phyloP scores from a whole-genome alignment of 164 flowering plant species.

The Chimonanthus praecox region DNA sequence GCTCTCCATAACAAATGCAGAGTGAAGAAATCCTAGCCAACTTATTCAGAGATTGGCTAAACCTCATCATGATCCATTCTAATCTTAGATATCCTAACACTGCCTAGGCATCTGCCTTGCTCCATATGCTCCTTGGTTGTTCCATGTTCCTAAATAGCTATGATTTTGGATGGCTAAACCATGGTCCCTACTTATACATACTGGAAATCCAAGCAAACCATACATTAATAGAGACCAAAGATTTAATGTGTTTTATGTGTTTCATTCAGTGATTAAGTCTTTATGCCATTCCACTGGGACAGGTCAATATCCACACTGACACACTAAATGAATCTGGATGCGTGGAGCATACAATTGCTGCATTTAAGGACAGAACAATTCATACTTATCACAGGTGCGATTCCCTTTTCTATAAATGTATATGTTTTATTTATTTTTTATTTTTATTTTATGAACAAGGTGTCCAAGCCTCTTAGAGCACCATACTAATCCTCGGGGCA shows the following conservation, averaged over 20 bases:
- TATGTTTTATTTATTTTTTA: neutral
- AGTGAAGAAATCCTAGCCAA: no score
- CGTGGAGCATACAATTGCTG: constrained; percentile 89
- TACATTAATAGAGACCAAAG: neutral
- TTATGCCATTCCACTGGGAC: constrained; percentile 13
- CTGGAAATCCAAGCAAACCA: neutral
- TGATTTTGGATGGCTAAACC: neutral
- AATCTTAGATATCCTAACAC: no score
- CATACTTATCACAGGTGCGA: constrained; percentile 94
- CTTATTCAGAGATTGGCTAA: no score
- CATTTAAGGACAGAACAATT: constrained; percentile 86
- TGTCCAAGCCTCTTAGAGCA: no score
- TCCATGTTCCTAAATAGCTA: no score
- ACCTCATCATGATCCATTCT: no score
- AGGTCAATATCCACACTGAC: constrained; percentile 98
- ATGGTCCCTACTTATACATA: neutral
- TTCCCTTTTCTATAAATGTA: neutral
- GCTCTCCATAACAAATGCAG: no score
- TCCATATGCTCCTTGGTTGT: no score
- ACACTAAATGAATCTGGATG: constrained; percentile 99
- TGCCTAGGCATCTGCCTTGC: no score
- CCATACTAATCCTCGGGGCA: no score
- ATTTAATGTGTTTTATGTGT: neutral
- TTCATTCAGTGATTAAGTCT: neutral
- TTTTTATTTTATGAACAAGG: no score